Evolutionary conservation across 495 filamentous ascomycete species (phyloP), one percentile per base, ranked within the genome.

Genomic region (Penicillium alfredii): DNA sequence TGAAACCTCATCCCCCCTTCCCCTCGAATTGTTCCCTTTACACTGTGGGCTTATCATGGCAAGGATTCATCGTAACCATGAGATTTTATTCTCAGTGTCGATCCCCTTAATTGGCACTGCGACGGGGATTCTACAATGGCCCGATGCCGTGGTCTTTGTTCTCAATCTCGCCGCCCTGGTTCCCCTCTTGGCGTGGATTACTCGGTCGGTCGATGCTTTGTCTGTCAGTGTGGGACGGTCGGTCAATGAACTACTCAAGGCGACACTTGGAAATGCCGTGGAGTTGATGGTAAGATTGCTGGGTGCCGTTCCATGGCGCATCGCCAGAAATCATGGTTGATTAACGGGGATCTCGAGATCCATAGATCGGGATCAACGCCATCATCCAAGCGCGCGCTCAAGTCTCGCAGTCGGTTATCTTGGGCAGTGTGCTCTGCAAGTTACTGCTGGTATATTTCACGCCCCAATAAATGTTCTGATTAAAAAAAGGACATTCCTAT

Each of bases 271-370:
- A 8, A 58, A 56, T 20, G 20, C 49, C 3, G 36, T 58, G 8
- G 55, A 58, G 28, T 19, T 58, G 8, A 47, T 58, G 34, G 44
- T 55, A 22, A 40, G 30, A n/a, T n/a, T n/a, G n/a, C n/a, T n/a
- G n/a, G n/a, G n/a, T n/a, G n/a, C 18, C 18, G 8, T 15, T 14
- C 8, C 9, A 4, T n/a, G n/a, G n/a, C n/a, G n/a, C n/a, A n/a
- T n/a, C n/a, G n/a, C n/a, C n/a, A n/a, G n/a, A n/a, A n/a, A n/a
- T n/a, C n/a, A n/a, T n/a, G n/a, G n/a, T n/a, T n/a, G n/a, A n/a
- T n/a, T n/a, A n/a, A n/a, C n/a, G n/a, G n/a, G n/a, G n/a, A 28
- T 13, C 9, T 30, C 19, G 20, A 3, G 25, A 13, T 21, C 7
- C 21, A 40, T 10, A 48, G 54, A 25, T 54, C 11, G 47, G 47